A percentile compares a stretch with the other conserved stretches of the same genome.
Evolutionary conservation across 129 eudicot species (phyloP).

Genomic region (Logfia minima): DNA sequence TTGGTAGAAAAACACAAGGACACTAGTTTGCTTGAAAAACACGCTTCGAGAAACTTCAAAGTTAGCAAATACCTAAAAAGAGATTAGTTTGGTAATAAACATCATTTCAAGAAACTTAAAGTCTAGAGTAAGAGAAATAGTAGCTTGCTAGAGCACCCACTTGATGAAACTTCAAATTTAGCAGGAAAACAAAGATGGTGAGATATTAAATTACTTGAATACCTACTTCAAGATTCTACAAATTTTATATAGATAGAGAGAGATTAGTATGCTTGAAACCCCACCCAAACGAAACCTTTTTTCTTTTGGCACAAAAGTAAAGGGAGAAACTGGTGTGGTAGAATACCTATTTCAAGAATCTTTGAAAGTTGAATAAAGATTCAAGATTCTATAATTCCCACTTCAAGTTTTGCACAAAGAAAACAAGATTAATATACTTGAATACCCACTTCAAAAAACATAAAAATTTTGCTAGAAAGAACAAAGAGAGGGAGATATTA

Average conservation of each 20-base stretch:
- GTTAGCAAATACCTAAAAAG: conserved; percentile 23
- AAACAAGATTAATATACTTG: too few relatives aligned
- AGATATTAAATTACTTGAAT: not conserved
- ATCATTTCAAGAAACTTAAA: conserved; percentile 23
- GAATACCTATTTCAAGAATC: conserved; percentile 15
- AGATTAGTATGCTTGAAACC: not conserved
- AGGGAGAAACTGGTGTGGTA: not conserved
- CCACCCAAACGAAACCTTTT: too few relatives aligned
- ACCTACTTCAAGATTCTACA: conserved; percentile 16
- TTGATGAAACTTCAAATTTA: conserved; percentile 29
- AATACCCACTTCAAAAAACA: conserved; percentile 25
- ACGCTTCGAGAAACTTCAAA: conserved; percentile 26
- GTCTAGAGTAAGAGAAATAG: conserved; percentile 14
- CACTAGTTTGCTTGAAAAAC: not conserved
- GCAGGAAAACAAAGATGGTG: not conserved
- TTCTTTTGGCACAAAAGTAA: not conserved
- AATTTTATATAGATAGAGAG: not conserved
- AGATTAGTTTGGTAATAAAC: conserved; percentile 7
- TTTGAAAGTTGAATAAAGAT: conserved; percentile 1
- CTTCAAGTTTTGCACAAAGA: too few relatives aligned
- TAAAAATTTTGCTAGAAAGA: not conserved
- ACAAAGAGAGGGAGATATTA: not conserved
- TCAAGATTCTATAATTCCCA: conserved; percentile 26
- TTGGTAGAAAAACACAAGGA: conserved; percentile 7
- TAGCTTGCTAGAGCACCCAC: conserved; percentile 18